Evolutionary conservation across 306 rosid genomes (phyloP).

Genomic region (Acacia confusa): DNA sequence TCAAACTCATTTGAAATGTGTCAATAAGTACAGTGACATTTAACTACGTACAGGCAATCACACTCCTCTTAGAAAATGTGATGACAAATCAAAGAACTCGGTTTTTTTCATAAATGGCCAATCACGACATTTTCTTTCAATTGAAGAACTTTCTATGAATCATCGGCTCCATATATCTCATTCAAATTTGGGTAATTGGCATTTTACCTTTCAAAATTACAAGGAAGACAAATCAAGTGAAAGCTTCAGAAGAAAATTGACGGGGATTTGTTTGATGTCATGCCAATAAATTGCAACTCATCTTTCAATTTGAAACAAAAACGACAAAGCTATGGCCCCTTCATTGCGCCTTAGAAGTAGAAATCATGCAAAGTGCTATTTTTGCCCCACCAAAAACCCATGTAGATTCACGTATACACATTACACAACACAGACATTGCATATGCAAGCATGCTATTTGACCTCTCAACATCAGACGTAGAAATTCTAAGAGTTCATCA

Average conservation of each 20-base stretch:
- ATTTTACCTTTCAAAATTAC: background rate
- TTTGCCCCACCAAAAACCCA: background rate
- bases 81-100: background rate
- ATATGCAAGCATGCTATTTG: slow-evolving; percentile 22
- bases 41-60: background rate
- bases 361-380: background rate
- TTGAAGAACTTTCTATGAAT: no score
- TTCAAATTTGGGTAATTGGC: background rate
- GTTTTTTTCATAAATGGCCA: background rate
- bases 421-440: background rate
- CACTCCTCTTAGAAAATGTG: background rate
- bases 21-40: background rate
- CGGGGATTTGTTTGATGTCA: background rate
- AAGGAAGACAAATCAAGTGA: background rate
- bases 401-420: slow-evolving; percentile 3
- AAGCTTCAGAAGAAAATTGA: background rate
- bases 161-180: background rate
- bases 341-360: background rate
- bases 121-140: background rate
- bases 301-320: slow-evolving; percentile 2
- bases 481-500: background rate
- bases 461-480: slow-evolving; percentile 2
- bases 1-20: background rate
- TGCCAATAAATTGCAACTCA: background rate
- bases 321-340: slow-evolving; percentile 6